These are phyloP conservation scores for Picochlorum sp. DNA, from an alignment of 139 green algal species.

Conservation along the genomic window DNA sequence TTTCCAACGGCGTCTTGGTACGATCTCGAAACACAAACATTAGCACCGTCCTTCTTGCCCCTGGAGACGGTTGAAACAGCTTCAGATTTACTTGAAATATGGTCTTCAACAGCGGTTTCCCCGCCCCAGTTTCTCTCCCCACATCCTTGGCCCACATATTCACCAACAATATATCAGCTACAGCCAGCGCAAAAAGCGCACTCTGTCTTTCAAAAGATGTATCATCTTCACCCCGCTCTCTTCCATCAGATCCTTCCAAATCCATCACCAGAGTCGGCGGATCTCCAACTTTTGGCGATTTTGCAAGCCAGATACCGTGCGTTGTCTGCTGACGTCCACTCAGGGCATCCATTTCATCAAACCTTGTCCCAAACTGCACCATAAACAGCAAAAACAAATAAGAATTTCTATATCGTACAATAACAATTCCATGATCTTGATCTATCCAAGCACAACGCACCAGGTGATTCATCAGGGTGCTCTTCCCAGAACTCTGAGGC, in stretches of 20 bases:
- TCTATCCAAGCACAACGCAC: slow-evolving; percentile 28
- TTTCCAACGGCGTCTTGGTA: slow-evolving; percentile 73
- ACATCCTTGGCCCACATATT: slow-evolving; percentile 99
- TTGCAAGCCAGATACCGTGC: slow-evolving; percentile 78
- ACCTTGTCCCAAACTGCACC: slow-evolving; percentile 84
- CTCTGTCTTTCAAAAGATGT: slow-evolving; percentile 95
- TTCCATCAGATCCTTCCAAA: slow-evolving; percentile 76
- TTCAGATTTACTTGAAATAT: slow-evolving; percentile 98
- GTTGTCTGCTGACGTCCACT: slow-evolving; percentile 77
- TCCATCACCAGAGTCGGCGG: slow-evolving; percentile 83
- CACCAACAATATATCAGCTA: slow-evolving; percentile 88
- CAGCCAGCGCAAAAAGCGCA: slow-evolving; percentile 89
- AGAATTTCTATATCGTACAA: background rate
- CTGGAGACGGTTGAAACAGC: slow-evolving; percentile 77
- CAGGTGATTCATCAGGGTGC: slow-evolving; percentile 81
- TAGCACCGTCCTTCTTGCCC: slow-evolving; percentile 53
- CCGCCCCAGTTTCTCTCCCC: slow-evolving; percentile 83
- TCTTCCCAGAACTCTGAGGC: slow-evolving; percentile 88
- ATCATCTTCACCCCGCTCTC: slow-evolving; percentile 88
- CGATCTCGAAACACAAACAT: slow-evolving; percentile 98
- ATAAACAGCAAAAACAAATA: background rate
- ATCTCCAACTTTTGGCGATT: slow-evolving; percentile 46
- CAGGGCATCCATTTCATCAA: slow-evolving; percentile 92
- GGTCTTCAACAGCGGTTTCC: slow-evolving; percentile 96
- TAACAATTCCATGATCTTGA: background rate